phyloP scores from a whole-genome alignment of 768 basidiomycete species.

The Fistulinella prunicolor region DNA sequence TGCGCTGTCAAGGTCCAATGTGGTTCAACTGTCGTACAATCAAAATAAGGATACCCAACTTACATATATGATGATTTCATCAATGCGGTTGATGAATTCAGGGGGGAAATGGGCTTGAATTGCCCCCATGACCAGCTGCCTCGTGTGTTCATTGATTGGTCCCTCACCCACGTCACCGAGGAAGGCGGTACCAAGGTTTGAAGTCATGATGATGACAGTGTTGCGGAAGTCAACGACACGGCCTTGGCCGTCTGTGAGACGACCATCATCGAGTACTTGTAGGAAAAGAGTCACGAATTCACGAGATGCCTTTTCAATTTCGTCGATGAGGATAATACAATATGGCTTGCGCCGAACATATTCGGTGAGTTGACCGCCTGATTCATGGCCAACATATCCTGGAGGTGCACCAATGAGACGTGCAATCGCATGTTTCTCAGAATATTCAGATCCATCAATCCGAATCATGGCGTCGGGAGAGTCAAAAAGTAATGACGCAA shows the following conservation, averaged over 20 bases:
- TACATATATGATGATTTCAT: slow-evolving; percentile 75
- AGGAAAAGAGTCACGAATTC: slow-evolving; percentile 70
- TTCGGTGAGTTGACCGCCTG: slow-evolving; percentile 89
- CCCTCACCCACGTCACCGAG: slow-evolving; percentile 76
- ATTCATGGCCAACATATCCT: slow-evolving; percentile 90
- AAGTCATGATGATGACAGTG: slow-evolving; percentile 93
- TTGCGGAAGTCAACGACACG: slow-evolving; percentile 84
- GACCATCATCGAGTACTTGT: slow-evolving; percentile 90
- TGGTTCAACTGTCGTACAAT: not conserved
- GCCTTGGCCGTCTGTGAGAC: slow-evolving; percentile 92
- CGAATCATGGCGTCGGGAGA: slow-evolving; percentile 90
- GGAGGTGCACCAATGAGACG: slow-evolving; percentile 70
- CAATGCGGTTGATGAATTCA: slow-evolving; percentile 89
- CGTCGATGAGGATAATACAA: slow-evolving; percentile 80
- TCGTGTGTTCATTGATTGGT: slow-evolving; percentile 57
- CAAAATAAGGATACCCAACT: slow-evolving; percentile 14
- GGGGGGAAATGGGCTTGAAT: slow-evolving; percentile 88
- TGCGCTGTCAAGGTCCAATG: slow-evolving; percentile 50
- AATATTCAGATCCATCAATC: slow-evolving; percentile 92
- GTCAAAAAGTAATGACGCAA: slow-evolving; percentile 87
- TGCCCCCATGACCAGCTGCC: slow-evolving; percentile 68
- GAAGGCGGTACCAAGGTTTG: slow-evolving; percentile 80
- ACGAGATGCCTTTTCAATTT: slow-evolving; percentile 87
- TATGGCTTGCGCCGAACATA: slow-evolving; percentile 92
- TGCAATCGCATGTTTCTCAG: slow-evolving; percentile 75